Evolutionary conservation across 352 stramenopile species (phyloP), one percentile per base, ranked within the genome.

Genomic region (Globisporangium cederbergense): DNA sequence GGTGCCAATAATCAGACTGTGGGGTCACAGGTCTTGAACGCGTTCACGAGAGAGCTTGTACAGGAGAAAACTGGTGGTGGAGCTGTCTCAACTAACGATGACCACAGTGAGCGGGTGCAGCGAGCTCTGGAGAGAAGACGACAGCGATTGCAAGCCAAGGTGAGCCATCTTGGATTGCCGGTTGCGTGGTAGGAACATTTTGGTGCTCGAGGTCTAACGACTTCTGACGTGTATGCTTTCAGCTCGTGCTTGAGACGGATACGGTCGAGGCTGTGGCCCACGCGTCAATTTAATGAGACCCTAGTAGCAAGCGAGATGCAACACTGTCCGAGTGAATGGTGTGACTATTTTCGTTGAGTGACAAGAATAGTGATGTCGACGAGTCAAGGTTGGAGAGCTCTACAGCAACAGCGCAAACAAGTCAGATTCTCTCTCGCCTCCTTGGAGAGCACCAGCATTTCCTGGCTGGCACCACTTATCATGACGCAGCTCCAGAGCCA

Each of bases 111-210:
- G 50, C 72, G 76, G 0, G 65, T 81, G 16, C 68, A 86, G 62
- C 77, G 78, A 22, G 70, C 77, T 13, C 55, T 86, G 14, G 70
- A 87, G 59, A 58, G 79, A n/a, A 65, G 78, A 25, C 69, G 77
- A 0, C 72, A 79, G 47, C 80, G 77, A 46, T 60, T 89, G 8
- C 61, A 81, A 52, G 65, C 68, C 34, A 87, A 79, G 64, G 67
- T 89, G 59, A 1, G 62, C 32, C 10, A 13, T 42, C 25, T 5
- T 30, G 34, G 30, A 42, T 55, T 50, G 28, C 1, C 16, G 25
- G 25, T 36, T 36, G 32, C 32, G 4, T 18, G 6, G 36, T 45
- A 9, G 40, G 45, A 2, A 40, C 40, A 22, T 13, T 36, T 36
- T 36, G 46, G 8, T 7, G 9, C 9, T 20, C 5, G 22, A 18